phyloP scores from a whole-genome alignment of 345 rosid genomes.

The Citrus trifoliata region DNA sequence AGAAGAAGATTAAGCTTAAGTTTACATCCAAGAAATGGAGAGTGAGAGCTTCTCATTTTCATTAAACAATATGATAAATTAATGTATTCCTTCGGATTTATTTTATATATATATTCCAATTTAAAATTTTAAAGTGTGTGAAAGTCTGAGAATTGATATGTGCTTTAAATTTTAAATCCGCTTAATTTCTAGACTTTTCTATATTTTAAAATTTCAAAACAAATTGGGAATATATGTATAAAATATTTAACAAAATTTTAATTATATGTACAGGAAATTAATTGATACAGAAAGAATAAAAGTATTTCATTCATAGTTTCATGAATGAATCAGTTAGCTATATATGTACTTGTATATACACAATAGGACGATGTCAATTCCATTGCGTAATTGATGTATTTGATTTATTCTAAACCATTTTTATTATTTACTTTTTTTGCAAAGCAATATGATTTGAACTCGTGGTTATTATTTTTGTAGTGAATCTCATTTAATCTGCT shows the following conservation, averaged over 20 bases:
- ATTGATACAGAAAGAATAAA: too few species aligned
- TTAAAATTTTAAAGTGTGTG: accelerated
- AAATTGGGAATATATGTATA: too few species aligned
- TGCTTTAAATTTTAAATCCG: too few species aligned
- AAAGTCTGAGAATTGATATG: too few species aligned
- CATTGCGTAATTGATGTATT: too few species aligned
- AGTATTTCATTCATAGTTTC: neutral
- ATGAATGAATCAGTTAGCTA: neutral
- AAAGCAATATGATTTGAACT: neutral
- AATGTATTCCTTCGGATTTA: neutral
- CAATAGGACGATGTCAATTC: too few species aligned
- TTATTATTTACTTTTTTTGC: neutral
- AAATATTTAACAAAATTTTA: too few species aligned
- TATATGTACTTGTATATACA: neutral
- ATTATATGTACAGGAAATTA: neutral
- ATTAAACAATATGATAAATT: neutral
- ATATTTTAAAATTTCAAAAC: too few species aligned
- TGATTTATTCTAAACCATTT: neutral
- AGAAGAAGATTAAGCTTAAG: conserved; percentile 45
- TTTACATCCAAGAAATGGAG: conserved; percentile 21
- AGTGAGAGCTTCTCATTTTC: conserved; percentile 11
- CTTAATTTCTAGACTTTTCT: too few species aligned
- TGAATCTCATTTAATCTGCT: neutral
- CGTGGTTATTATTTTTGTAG: neutral
- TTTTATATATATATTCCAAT: too few species aligned